A percentile compares a stretch with the other conserved stretches of the same genome.
phyloP scores from a whole-genome alignment of 2,329 filamentous ascomycete species.

The Zymoseptoria ardabiliae region DNA sequence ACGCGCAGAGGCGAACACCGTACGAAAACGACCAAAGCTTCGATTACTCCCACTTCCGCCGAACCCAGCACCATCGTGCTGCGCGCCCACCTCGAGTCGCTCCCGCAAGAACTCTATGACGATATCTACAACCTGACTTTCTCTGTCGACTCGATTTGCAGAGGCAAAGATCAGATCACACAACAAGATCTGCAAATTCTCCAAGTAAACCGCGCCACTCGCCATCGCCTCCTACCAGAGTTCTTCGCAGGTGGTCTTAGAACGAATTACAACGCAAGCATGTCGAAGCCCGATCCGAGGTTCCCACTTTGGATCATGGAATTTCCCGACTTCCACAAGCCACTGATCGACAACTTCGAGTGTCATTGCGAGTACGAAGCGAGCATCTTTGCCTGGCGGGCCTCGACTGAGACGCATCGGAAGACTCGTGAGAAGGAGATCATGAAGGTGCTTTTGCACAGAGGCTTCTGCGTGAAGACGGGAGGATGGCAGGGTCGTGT shows the following conservation, averaged over 20 bases:
- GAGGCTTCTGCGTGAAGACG: neutral
- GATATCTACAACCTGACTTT: neutral
- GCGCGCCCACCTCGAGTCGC: neutral
- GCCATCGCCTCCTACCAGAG: neutral
- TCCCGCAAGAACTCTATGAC: neutral
- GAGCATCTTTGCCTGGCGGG: too few relatives aligned
- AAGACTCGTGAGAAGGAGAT: neutral
- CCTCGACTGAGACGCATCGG: neutral
- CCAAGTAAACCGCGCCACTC: neutral
- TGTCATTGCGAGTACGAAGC: neutral
- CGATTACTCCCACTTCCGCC: neutral
- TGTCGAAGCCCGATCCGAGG: too few relatives aligned
- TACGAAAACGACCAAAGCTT: neutral
- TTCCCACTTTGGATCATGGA: neutral
- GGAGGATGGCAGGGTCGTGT: neutral
- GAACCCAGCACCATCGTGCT: neutral
- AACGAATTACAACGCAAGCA: neutral
- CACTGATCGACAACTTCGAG: neutral
- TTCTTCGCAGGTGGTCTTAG: neutral
- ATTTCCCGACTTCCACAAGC: neutral
- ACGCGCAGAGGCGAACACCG: too few relatives aligned
- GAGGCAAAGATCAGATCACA: neutral
- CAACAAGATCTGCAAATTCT: neutral
- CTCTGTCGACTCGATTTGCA: neutral
- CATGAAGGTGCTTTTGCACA: neutral